A percentile compares a stretch with the other conserved stretches of the same genome.
phyloP scores from a whole-genome alignment of 495 filamentous ascomycete genomes.

The Penicillium daleae region DNA sequence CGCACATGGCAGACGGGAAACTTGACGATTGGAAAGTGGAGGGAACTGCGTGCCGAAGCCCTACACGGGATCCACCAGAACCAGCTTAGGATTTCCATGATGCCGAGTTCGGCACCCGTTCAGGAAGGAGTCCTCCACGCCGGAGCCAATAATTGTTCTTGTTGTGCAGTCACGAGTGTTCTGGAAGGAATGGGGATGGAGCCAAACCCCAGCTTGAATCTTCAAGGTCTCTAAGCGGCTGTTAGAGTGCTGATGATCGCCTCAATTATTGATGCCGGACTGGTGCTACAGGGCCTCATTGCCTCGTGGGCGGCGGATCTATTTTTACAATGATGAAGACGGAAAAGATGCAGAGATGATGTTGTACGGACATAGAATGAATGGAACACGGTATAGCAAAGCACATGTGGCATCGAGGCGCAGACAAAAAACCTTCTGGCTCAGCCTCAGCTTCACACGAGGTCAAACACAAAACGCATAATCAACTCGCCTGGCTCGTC shows the following conservation, averaged over 20 bases:
- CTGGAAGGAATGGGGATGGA: not conserved
- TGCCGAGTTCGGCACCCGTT: not conserved
- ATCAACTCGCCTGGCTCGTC: not conserved
- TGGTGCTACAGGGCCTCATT: not conserved
- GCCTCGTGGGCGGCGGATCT: not conserved
- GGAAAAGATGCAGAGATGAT: not conserved
- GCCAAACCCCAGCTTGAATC: not conserved
- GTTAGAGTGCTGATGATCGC: not conserved
- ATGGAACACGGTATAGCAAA: not conserved
- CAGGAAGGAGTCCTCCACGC: not conserved
- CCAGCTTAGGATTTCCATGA: not conserved
- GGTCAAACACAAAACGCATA: not conserved
- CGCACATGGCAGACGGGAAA: not conserved
- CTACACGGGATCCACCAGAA: not conserved
- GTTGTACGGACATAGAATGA: not conserved
- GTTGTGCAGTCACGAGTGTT: not conserved
- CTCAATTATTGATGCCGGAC: constrained; percentile 3
- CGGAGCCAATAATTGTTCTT: not conserved
- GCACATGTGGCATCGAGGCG: constrained; percentile 19
- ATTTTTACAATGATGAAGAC: not conserved
- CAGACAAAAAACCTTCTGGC: constrained; percentile 11
- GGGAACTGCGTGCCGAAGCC: not conserved
- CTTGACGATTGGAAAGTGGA: not conserved
- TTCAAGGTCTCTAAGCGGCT: not conserved
- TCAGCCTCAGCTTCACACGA: constrained; percentile 24